Percentiles rank a stretch among this genome's conserved stretches.
Evolutionary conservation across 2,329 filamentous ascomycete genomes (phyloP).

Genomic region (Phaeophleospora eucalypticola): DNA sequence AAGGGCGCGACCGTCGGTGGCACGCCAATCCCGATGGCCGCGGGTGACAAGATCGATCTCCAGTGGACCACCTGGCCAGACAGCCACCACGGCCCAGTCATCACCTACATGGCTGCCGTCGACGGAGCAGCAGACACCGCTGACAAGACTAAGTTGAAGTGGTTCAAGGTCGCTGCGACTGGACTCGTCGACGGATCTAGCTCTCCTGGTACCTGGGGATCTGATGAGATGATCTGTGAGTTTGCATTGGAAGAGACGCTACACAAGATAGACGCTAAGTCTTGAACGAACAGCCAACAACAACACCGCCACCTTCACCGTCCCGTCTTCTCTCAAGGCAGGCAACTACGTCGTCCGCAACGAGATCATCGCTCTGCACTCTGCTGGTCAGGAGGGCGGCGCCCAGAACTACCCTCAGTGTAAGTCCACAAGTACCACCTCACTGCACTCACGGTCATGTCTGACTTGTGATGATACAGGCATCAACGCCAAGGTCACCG

Average conservation of each 20-base stretch:
- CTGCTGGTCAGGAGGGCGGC: constrained; percentile 41
- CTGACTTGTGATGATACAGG: constrained; percentile 33
- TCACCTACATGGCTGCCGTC: constrained; percentile 61
- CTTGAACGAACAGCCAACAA: too few species aligned
- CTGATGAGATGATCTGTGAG: constrained; percentile 47
- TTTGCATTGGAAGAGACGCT: not conserved
- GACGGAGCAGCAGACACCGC: constrained; percentile 52
- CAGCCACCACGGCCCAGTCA: constrained; percentile 58
- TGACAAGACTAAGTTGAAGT: constrained; percentile 52
- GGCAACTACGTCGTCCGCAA: constrained; percentile 59
- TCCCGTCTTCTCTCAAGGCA: constrained; percentile 50
- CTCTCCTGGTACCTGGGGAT: constrained; percentile 51
- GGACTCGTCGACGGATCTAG: constrained; percentile 46
- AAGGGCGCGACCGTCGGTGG: constrained; percentile 49
- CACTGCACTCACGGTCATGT: too few species aligned
- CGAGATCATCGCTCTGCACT: constrained; percentile 60
- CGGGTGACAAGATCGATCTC: constrained; percentile 51
- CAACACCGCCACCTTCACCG: constrained; percentile 47
- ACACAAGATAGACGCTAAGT: not conserved
- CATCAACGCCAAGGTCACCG: constrained; percentile 58
- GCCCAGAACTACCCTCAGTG: constrained; percentile 42
- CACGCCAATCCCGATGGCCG: constrained; percentile 54
- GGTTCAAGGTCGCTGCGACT: constrained; percentile 60
- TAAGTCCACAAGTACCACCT: too few species aligned
- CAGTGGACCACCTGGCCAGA: constrained; percentile 39